phyloP scores from a whole-genome alignment of 176 grass and related monocot species.

The Thalia dealbata region DNA sequence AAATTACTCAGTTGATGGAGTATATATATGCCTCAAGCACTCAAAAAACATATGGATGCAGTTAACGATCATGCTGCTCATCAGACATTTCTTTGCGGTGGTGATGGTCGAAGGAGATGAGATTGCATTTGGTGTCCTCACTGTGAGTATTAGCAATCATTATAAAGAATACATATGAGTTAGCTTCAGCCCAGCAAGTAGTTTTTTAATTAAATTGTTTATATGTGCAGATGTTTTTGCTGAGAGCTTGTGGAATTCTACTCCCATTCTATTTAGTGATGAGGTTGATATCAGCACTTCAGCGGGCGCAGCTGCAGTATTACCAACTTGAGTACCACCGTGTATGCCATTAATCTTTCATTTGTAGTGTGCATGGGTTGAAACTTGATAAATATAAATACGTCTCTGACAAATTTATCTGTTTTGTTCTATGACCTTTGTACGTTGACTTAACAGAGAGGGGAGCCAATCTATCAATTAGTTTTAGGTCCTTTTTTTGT shows the following conservation, averaged over 20 bases:
- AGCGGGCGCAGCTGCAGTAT: slow-evolving; percentile 43
- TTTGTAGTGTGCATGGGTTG: too few relatives aligned
- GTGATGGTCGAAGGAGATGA: slow-evolving; percentile 34
- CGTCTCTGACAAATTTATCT: too few relatives aligned
- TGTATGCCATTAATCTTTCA: slow-evolving; percentile 27
- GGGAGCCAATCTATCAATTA: not conserved
- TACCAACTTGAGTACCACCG: slow-evolving; percentile 31
- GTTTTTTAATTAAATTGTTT: not conserved
- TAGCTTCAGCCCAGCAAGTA: too few relatives aligned
- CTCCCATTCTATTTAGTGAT: slow-evolving; percentile 51
- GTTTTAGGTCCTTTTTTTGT: too few relatives aligned
- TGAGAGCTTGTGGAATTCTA: slow-evolving; percentile 56
- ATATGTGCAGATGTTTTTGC: slow-evolving; percentile 32
- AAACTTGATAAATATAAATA: too few relatives aligned
- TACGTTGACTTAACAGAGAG: not conserved
- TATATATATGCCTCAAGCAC: not conserved
- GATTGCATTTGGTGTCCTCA: slow-evolving; percentile 32
- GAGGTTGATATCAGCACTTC: slow-evolving; percentile 47
- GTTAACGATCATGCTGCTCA: slow-evolving; percentile 40
- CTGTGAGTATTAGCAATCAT: slow-evolving; percentile 25
- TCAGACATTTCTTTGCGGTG: slow-evolving; percentile 46
- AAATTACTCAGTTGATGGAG: not conserved
- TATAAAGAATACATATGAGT: too few relatives aligned
- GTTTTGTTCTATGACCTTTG: not conserved
- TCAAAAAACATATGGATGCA: slow-evolving; percentile 12